Percentiles rank a stretch among this genome's conserved stretches.
phyloP scores from a whole-genome alignment of 1,284 basidiomycete genomes.

The Mycena sp. region DNA sequence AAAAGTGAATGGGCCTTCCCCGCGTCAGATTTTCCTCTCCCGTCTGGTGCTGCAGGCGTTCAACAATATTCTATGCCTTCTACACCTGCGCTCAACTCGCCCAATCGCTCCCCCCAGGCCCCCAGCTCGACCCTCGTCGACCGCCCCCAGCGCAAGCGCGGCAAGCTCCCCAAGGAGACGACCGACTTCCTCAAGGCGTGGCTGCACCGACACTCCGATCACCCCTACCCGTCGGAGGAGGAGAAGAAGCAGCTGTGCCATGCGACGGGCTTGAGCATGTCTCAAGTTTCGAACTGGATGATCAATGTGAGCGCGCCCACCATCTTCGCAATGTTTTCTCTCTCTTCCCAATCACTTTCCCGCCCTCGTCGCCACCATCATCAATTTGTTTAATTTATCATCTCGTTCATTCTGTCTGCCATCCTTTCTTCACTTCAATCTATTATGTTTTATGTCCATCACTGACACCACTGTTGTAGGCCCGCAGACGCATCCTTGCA shows the following conservation, averaged over 20 bases:
- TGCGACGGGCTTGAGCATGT: slow-evolving; percentile 87
- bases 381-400: slow-evolving; percentile 37
- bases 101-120: slow-evolving; percentile 65
- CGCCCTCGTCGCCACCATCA: slow-evolving; percentile 34
- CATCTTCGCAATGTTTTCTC: not conserved
- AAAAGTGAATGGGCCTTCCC: slow-evolving; percentile 63
- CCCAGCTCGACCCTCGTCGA: slow-evolving; percentile 72
- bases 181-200: slow-evolving; percentile 92
- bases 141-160: slow-evolving; percentile 81
- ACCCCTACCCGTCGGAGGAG: slow-evolving; percentile 91
- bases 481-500: slow-evolving; percentile 83
- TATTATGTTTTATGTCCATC: slow-evolving; percentile 31
- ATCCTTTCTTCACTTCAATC: slow-evolving; percentile 20
- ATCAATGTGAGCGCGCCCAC: slow-evolving; percentile 76
- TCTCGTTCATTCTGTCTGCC: slow-evolving; percentile 28
- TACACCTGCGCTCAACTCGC: slow-evolving; percentile 55
- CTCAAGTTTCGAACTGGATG: slow-evolving; percentile 92
- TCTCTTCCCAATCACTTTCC: slow-evolving; percentile 23
- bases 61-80: slow-evolving; percentile 52
- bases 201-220: slow-evolving; percentile 89
- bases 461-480: slow-evolving; percentile 54
- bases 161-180: slow-evolving; percentile 90
- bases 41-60: slow-evolving; percentile 52
- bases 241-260: slow-evolving; percentile 91
- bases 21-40: slow-evolving; percentile 54